Evolutionary conservation across 306 rosid genomes (phyloP).

Genomic region (Medicago truncatula): DNA sequence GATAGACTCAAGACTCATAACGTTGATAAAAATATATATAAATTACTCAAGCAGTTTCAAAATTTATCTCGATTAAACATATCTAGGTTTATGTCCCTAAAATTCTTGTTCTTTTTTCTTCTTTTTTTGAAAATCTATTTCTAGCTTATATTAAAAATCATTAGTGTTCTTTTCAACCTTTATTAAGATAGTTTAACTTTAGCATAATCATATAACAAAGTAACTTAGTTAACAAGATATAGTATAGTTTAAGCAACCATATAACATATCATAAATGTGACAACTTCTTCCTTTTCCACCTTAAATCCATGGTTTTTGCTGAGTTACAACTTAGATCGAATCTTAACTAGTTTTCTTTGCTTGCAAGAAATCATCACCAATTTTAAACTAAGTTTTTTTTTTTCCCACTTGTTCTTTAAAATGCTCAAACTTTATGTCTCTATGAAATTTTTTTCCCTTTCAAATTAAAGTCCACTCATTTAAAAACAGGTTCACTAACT

Average conservation of each 20-base stretch:
- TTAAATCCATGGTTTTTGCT: not conserved
- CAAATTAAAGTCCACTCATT: not conserved
- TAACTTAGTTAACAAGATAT: too few species aligned
- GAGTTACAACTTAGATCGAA: not conserved
- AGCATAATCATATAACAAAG: too few species aligned
- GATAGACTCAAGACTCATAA: too few species aligned
- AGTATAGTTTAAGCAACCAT: too few species aligned
- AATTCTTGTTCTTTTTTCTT: too few species aligned
- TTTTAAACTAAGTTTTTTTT: not conserved
- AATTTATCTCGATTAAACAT: too few species aligned
- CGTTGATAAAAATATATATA: too few species aligned
- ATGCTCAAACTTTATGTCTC: not conserved
- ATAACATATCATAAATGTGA: not conserved
- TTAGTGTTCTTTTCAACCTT: not conserved
- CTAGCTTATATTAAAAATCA: not conserved
- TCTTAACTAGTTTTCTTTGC: constrained; percentile 24
- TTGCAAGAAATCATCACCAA: not conserved
- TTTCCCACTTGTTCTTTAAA: not conserved
- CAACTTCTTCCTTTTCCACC: not conserved
- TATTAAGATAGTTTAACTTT: not conserved
- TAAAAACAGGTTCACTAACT: not conserved
- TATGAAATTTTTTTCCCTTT: too few species aligned
- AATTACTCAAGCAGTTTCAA: too few species aligned
- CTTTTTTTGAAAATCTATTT: not conserved
- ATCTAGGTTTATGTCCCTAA: too few species aligned